A percentile compares a stretch with the other conserved stretches of the same genome.
phyloP scores from a whole-genome alignment of 208 protist genomes.

The Strigomonas culicis region DNA sequence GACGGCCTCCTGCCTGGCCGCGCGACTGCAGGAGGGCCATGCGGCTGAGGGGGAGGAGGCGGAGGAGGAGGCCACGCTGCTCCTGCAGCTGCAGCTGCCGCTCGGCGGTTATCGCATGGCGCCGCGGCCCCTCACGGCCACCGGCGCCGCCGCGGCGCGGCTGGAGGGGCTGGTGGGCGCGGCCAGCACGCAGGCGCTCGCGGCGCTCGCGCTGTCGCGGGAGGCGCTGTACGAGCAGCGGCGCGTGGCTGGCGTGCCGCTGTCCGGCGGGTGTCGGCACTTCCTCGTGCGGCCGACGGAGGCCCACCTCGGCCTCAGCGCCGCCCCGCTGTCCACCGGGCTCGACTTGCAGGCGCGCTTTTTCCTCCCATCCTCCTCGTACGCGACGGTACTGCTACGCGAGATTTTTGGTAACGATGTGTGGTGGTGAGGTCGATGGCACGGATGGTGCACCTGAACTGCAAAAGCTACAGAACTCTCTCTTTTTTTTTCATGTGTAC shows the following conservation, averaged over 20 bases:
- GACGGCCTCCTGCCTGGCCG: slow-evolving; percentile 30
- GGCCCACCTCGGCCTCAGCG: background rate
- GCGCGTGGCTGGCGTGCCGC: slow-evolving; percentile 61
- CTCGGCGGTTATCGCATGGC: slow-evolving; percentile 22
- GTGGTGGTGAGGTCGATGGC: slow-evolving; percentile 56
- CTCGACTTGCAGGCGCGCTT: slow-evolving; percentile 36
- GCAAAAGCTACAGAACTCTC: too few relatives aligned
- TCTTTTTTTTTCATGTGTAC: slow-evolving; percentile 5
- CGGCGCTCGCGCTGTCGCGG: slow-evolving; percentile 21
- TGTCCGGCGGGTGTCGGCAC: slow-evolving; percentile 47
- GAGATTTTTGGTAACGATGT: slow-evolving; percentile 61
- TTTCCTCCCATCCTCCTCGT: slow-evolving; percentile 68
- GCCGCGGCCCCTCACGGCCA: background rate
- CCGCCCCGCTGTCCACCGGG: background rate
- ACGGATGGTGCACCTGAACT: too few relatives aligned
- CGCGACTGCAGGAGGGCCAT: background rate
- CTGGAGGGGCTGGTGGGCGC: slow-evolving; percentile 17
- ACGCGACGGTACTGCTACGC: slow-evolving; percentile 78
- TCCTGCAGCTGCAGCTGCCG: slow-evolving; percentile 13
- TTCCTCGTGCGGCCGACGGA: slow-evolving; percentile 35
- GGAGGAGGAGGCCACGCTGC: background rate
- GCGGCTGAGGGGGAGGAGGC: background rate
- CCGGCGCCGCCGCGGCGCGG: background rate
- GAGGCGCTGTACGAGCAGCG: slow-evolving; percentile 33
- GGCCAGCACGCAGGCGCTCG: slow-evolving; percentile 20